phyloP scores from a whole-genome alignment of 805 yeast species.

The Lachancea waltii region DNA sequence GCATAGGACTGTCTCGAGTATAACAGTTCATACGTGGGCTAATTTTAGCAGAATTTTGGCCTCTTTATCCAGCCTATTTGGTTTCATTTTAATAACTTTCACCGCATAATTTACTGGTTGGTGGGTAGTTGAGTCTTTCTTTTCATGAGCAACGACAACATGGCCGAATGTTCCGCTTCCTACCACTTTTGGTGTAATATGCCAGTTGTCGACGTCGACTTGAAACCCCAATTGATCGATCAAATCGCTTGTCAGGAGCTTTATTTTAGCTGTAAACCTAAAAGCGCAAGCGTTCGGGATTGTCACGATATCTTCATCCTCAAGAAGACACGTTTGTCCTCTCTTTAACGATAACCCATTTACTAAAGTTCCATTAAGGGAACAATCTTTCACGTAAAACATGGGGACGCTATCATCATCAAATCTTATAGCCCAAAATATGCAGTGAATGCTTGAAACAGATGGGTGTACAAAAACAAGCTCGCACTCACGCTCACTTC shows the following conservation, averaged over 20 bases:
- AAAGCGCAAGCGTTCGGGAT: slow-evolving; percentile 31
- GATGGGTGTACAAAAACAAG: slow-evolving; percentile 33
- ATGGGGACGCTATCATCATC: slow-evolving; percentile 42
- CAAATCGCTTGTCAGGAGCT: slow-evolving; percentile 12
- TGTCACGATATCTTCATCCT: slow-evolving; percentile 36
- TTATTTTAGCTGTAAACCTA: slow-evolving; percentile 13
- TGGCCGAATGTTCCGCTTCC: slow-evolving; percentile 58
- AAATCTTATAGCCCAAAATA: slow-evolving; percentile 44
- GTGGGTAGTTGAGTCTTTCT: not conserved
- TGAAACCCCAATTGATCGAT: slow-evolving; percentile 20
- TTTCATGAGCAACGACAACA: slow-evolving; percentile 30
- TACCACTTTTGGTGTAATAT: slow-evolving; percentile 35
- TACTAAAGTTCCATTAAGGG: slow-evolving; percentile 46
- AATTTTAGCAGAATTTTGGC: slow-evolving; percentile 37
- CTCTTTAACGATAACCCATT: slow-evolving; percentile 34
- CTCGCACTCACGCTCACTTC: slow-evolving; percentile 32
- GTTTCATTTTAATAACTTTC: slow-evolving; percentile 36
- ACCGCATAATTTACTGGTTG: slow-evolving; percentile 43
- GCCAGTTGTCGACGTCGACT: slow-evolving; percentile 36
- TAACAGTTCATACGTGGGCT: slow-evolving; percentile 34
- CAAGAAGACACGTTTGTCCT: slow-evolving; percentile 32
- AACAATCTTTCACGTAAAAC: slow-evolving; percentile 44
- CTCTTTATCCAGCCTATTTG: slow-evolving; percentile 34
- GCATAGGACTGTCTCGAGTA: not conserved
- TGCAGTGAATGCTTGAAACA: slow-evolving; percentile 43